phyloP scores from a whole-genome alignment of 169 alveolate genomes.

The Eimeria falciformis region DNA sequence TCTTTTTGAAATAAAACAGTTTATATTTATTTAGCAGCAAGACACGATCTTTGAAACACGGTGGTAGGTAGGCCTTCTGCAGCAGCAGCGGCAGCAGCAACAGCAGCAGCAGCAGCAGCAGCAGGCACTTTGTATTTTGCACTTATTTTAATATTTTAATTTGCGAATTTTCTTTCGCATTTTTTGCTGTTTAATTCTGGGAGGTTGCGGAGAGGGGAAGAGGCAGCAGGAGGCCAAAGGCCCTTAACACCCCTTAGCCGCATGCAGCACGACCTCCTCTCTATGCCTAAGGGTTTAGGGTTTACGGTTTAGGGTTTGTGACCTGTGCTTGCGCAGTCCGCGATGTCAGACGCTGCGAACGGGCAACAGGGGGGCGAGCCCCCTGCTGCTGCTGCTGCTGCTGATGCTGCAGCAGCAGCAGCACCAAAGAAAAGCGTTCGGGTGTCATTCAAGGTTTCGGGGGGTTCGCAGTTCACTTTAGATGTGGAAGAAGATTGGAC shows the following conservation, averaged over 20 bases:
- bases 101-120: not conserved
- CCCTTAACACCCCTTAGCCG: too few relatives aligned
- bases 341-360: not conserved
- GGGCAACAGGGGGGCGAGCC: conserved; percentile 9
- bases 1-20: too few relatives aligned
- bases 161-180: not conserved
- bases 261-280: too few relatives aligned
- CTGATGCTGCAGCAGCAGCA: conserved; percentile 14
- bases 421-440: not conserved
- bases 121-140: not conserved
- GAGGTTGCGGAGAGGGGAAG: too few relatives aligned
- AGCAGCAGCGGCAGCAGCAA: not conserved
- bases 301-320: not conserved
- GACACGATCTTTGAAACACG: too few relatives aligned
- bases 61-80: not conserved
- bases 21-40: too few relatives aligned
- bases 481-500: conserved; percentile 82
- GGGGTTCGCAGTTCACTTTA: conserved; percentile 86
- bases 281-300: not conserved
- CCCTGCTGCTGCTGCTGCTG: not conserved
- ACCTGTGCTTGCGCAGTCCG: not conserved
- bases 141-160: too few relatives aligned
- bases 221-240: not conserved
- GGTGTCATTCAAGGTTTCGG: conserved; percentile 86
- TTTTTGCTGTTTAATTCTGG: not conserved